These are phyloP conservation scores for Pseudozyma hubeiensis DNA, from an alignment of 1,284 basidiomycete genomes.

Conservation along the genomic window DNA sequence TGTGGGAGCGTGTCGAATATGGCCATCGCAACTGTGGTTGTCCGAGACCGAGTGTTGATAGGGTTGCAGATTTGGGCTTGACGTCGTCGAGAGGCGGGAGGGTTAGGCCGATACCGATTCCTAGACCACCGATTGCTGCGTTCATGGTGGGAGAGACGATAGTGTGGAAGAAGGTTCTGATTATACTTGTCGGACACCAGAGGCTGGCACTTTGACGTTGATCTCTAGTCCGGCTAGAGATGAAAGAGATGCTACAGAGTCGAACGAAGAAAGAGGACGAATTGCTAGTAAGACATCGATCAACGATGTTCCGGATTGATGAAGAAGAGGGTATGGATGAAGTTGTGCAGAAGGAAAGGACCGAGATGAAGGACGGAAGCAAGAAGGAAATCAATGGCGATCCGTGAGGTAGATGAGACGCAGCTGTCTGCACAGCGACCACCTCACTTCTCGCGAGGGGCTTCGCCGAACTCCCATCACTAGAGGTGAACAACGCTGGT, in stretches of 20 bases:
- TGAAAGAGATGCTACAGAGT: background rate
- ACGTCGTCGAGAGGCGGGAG: constrained; percentile 87
- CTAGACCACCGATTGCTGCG: constrained; percentile 13
- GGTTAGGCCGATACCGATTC: constrained; percentile 13
- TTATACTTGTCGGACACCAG: too few species aligned
- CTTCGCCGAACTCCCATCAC: too few species aligned
- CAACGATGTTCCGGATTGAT: constrained; percentile 16
- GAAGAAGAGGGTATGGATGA: background rate
- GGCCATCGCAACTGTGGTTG: constrained; percentile 23
- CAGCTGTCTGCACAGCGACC: too few species aligned
- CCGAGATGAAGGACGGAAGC: background rate
- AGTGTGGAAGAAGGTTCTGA: background rate
- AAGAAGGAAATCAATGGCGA: background rate
- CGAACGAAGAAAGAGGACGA: background rate
- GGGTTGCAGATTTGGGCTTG: background rate
- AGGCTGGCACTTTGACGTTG: too few species aligned
- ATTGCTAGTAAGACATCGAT: constrained; percentile 20
- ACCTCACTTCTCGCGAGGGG: too few species aligned
- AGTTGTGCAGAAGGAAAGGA: background rate
- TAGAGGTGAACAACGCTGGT: background rate
- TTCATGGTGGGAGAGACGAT: background rate
- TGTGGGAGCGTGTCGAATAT: constrained; percentile 19
- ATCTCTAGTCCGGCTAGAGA: constrained; percentile 31
- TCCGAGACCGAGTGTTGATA: constrained; percentile 74
- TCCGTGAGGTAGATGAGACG: too few species aligned